Percentiles rank a stretch among this genome's conserved stretches.
phyloP scores from a whole-genome alignment of 306 rosid species.

The Quercus wislizeni region DNA sequence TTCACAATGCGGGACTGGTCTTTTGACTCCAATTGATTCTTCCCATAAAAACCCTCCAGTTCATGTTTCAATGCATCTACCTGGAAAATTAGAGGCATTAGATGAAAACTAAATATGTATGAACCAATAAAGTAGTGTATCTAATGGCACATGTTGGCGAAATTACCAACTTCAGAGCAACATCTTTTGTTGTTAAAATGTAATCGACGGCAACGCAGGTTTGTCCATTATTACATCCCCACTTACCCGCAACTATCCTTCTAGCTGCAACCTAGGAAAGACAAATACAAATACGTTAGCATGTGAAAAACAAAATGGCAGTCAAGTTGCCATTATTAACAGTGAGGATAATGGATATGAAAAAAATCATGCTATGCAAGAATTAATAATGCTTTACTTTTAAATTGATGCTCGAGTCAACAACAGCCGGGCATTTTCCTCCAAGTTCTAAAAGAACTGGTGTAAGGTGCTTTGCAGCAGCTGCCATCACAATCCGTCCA shows the following conservation, averaged over 20 bases:
- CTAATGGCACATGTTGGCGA: conserved; percentile 7
- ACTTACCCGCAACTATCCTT: conserved; percentile 89
- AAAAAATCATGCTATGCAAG: neutral
- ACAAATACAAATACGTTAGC: conserved; percentile 19
- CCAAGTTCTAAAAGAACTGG: conserved; percentile 98
- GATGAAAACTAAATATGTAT: conserved; percentile 16
- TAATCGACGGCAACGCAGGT: conserved; percentile 91
- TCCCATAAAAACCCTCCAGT: conserved; percentile 76
- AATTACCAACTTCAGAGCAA: conserved; percentile 83
- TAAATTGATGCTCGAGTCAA: conserved; percentile 71
- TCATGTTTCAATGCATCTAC: conserved; percentile 71
- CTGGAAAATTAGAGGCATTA: conserved; percentile 41
- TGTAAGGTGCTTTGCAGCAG: conserved; percentile 97
- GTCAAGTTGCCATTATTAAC: neutral
- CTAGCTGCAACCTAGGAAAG: conserved; percentile 63
- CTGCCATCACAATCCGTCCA: conserved; percentile 88
- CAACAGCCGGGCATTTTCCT: conserved; percentile 89
- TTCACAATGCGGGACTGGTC: conserved; percentile 92
- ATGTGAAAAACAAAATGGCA: conserved; percentile 14
- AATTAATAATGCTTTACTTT: conserved; percentile 34
- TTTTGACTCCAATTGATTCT: conserved; percentile 76
- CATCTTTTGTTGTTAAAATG: conserved; percentile 71
- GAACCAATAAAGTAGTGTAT: conserved; percentile 8
- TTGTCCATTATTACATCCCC: conserved; percentile 94
- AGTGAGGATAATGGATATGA: neutral